Evolutionary conservation across 208 protist genomes (phyloP).

Genomic region (Angomonas deanei): DNA sequence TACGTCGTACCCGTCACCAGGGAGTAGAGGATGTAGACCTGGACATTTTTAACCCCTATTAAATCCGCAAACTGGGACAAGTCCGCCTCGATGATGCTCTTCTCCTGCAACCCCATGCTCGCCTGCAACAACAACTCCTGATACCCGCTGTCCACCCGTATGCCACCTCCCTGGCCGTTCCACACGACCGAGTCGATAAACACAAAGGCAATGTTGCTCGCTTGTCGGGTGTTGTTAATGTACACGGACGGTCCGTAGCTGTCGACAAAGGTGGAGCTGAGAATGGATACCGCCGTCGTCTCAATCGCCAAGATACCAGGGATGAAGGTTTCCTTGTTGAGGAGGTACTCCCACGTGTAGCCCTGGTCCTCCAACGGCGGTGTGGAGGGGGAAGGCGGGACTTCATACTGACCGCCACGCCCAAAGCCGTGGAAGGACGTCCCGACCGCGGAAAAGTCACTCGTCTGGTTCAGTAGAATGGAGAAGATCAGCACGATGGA

Average conservation of each 20-base stretch:
- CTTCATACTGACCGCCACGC: conserved; percentile 10
- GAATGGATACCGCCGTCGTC: conserved; percentile 8
- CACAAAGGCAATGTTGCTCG: conserved; percentile 11
- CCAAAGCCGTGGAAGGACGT: conserved; percentile 22
- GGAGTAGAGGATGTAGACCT: conserved; percentile 18
- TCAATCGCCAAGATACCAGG: background rate
- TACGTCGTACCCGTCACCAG: conserved; percentile 31
- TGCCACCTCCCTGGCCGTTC: conserved; percentile 28
- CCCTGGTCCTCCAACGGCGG: background rate
- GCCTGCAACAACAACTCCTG: background rate
- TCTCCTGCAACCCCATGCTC: background rate
- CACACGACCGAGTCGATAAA: conserved; percentile 28
- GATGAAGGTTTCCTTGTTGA: background rate
- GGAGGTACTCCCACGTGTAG: background rate
- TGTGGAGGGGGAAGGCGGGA: background rate
- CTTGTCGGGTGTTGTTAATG: conserved; percentile 8
- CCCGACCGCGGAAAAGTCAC: conserved; percentile 21
- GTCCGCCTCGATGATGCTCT: background rate
- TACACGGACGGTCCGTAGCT: conserved; percentile 32
- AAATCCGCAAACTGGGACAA: background rate
- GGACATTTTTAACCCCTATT: background rate
- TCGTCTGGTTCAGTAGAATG: conserved; percentile 8
- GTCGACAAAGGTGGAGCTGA: conserved; percentile 15
- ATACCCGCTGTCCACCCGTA: conserved; percentile 22
- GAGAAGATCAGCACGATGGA: conserved; percentile 4